Evolutionary conservation across 768 basidiomycete genomes (phyloP).

Genomic region (Termitomyces sp.): DNA sequence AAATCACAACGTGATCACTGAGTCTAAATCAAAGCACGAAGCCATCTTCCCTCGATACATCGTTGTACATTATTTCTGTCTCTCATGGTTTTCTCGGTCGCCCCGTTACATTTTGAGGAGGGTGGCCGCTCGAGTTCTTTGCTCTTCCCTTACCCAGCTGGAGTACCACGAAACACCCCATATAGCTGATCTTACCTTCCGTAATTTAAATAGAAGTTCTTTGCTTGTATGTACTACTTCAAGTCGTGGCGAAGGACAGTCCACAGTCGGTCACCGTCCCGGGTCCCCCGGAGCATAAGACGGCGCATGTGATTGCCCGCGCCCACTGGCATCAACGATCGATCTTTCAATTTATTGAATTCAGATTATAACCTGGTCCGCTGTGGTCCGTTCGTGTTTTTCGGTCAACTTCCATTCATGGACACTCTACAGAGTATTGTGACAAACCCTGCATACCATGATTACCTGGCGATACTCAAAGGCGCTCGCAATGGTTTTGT

Average conservation of each 20-base stretch:
- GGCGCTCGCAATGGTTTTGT: slow-evolving; percentile 90
- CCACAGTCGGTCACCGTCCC: too few relatives aligned
- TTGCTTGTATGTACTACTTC: too few relatives aligned
- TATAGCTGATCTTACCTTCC: too few relatives aligned
- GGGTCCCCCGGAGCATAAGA: background rate
- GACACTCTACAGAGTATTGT: slow-evolving; percentile 44
- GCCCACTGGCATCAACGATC: background rate
- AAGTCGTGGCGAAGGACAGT: too few relatives aligned
- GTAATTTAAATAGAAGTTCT: background rate
- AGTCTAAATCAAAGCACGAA: background rate
- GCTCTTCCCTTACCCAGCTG: background rate
- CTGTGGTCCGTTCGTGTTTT: background rate
- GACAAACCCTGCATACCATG: slow-evolving; percentile 76
- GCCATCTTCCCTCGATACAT: background rate
- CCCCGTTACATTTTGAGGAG: background rate
- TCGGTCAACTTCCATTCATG: slow-evolving; percentile 12
- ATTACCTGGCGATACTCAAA: slow-evolving; percentile 90
- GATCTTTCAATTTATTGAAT: background rate
- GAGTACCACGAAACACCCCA: background rate
- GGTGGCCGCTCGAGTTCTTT: too few relatives aligned
- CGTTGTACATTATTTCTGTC: background rate
- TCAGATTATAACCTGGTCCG: slow-evolving; percentile 4
- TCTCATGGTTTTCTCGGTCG: background rate
- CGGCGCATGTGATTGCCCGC: slow-evolving; percentile 18
- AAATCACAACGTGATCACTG: background rate